Evolutionary conservation across 148 eudicot genomes (phyloP).

Genomic region (Rhododendron ferrugineum): DNA sequence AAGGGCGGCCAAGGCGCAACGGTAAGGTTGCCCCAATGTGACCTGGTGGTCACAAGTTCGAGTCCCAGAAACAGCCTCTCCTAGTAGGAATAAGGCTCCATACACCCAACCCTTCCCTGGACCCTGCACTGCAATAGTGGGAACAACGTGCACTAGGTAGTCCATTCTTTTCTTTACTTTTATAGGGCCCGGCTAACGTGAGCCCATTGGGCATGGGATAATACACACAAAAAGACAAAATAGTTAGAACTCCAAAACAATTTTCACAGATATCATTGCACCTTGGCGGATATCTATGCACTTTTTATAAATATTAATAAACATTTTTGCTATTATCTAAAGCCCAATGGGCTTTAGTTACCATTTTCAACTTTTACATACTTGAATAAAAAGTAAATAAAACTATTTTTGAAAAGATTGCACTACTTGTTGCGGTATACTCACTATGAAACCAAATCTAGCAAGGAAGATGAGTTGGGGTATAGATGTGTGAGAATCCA

Average conservation of each 20-base stretch:
- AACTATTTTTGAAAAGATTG: neutral
- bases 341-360: no score
- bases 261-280: neutral
- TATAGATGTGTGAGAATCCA: neutral
- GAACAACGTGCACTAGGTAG: neutral
- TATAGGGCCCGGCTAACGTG: neutral
- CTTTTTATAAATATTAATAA: neutral
- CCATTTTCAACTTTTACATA: neutral
- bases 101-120: neutral
- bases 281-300: neutral
- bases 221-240: neutral
- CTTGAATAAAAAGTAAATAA: neutral
- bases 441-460: neutral
- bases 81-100: neutral
- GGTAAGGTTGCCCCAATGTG: neutral
- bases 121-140: neutral
- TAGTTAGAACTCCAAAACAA: no score
- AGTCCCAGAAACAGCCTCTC: neutral
- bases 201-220: neutral
- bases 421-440: neutral
- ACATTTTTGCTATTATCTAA: no score
- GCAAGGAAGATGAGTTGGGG: neutral
- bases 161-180: neutral
- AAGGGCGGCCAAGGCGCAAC: neutral
- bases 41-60: neutral